These are phyloP conservation scores for Boletus barrowsii DNA, from an alignment of 768 basidiomycete species.

Conservation along the genomic window DNA sequence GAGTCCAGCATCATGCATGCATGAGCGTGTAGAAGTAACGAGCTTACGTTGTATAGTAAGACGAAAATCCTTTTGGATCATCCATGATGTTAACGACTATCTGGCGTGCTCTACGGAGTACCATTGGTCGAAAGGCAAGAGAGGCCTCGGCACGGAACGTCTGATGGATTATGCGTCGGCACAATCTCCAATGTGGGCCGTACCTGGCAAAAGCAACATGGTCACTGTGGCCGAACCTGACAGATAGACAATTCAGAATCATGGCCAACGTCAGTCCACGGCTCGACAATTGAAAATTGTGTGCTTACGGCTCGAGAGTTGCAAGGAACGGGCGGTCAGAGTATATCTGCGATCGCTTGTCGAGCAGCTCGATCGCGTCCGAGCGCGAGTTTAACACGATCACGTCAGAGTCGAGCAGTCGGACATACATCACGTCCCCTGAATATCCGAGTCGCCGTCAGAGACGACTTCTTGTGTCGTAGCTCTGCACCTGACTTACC, in stretches of 20 bases:
- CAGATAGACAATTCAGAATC: not conserved
- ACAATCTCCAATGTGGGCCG: slow-evolving; percentile 1
- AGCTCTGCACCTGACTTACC: not conserved
- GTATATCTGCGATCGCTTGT: slow-evolving; percentile 13
- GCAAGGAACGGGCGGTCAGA: slow-evolving; percentile 12
- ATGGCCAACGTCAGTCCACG: not conserved
- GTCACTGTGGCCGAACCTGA: slow-evolving; percentile 5
- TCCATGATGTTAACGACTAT: not conserved
- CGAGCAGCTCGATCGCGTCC: slow-evolving; percentile 1
- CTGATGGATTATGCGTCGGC: slow-evolving; percentile 11
- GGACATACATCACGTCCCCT: slow-evolving; percentile 10
- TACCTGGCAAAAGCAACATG: not conserved
- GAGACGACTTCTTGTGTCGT: not conserved
- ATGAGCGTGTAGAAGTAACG: not conserved
- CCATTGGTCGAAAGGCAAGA: slow-evolving; percentile 1
- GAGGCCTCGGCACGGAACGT: slow-evolving; percentile 1
- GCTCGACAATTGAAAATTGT: not conserved
- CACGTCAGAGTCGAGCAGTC: slow-evolving; percentile 1
- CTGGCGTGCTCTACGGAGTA: slow-evolving; percentile 3
- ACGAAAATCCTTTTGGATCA: not conserved
- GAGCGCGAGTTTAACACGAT: slow-evolving; percentile 7
- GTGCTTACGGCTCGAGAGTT: slow-evolving; percentile 2
- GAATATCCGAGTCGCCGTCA: not conserved
- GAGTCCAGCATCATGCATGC: not conserved
- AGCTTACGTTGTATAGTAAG: not conserved